Percentiles rank a stretch among this genome's conserved stretches.
Evolutionary conservation across 108 stramenopile genomes (phyloP).

Genomic region (Bacterosira constricta): DNA sequence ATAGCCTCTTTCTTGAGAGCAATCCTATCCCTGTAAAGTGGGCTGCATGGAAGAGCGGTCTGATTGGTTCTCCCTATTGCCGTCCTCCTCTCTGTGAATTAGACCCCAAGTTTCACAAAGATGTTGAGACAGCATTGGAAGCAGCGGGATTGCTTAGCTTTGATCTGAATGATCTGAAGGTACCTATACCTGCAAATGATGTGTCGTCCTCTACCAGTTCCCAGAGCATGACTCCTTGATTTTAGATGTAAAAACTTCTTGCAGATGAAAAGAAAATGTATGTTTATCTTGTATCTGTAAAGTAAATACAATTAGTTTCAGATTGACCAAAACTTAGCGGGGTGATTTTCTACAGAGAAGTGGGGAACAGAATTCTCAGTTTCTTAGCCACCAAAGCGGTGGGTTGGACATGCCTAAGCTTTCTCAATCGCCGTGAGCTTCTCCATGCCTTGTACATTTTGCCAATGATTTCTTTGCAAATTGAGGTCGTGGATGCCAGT

Average conservation of each 20-base stretch:
- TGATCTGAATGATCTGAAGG: not conserved
- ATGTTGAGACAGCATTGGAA: constrained; percentile 60
- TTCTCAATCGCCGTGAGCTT: constrained; percentile 52
- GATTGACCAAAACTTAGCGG: not conserved
- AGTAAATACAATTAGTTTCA: not conserved
- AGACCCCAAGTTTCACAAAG: constrained; percentile 53
- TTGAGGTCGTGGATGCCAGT: too few species aligned
- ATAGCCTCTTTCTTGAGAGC: constrained; percentile 77
- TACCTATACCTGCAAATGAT: not conserved
- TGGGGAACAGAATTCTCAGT: too few species aligned
- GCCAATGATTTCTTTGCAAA: constrained; percentile 55
- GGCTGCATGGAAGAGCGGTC: constrained; percentile 60
- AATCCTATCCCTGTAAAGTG: constrained; percentile 91
- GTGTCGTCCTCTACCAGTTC: not conserved
- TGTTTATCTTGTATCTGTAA: too few species aligned
- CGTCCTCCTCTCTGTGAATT: constrained; percentile 69
- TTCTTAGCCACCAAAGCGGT: not conserved
- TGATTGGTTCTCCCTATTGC: constrained; percentile 58
- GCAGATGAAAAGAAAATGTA: too few species aligned
- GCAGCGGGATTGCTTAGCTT: constrained; percentile 45
- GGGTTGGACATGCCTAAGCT: not conserved
- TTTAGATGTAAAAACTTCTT: not conserved
- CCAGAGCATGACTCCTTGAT: not conserved
- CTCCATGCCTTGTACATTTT: constrained; percentile 57
- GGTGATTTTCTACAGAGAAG: not conserved